These are phyloP conservation scores for Corynespora cassiicola DNA, from an alignment of 2,329 filamentous ascomycete species.

Conservation along the genomic window DNA sequence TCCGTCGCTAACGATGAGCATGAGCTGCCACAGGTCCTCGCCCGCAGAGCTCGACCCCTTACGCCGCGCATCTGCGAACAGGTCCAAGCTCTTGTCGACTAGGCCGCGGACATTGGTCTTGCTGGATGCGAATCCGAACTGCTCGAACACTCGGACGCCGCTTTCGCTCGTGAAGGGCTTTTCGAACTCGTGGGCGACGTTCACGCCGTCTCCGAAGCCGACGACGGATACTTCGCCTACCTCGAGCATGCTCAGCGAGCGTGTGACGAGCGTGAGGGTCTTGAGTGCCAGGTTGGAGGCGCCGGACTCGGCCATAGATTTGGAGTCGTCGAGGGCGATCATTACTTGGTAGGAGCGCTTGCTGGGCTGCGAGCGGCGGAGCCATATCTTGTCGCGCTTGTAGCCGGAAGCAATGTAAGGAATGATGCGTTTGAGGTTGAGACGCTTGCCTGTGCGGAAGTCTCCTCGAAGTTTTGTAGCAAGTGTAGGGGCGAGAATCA, in stretches of 20 bases:
- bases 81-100: constrained; percentile 76
- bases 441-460: constrained; percentile 95
- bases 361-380: constrained; percentile 87
- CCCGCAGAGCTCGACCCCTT: constrained; percentile 57
- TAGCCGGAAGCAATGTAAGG: constrained; percentile 98
- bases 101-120: constrained; percentile 85
- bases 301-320: constrained; percentile 85
- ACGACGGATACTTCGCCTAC: constrained; percentile 91
- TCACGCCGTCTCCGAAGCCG: constrained; percentile 84
- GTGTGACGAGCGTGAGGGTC: constrained; percentile 89
- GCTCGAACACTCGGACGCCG: constrained; percentile 81
- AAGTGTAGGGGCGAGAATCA: constrained; percentile 93
- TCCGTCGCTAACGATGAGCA: constrained; percentile 91
- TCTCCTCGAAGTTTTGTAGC: constrained; percentile 96
- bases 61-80: constrained; percentile 79
- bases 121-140: constrained; percentile 84
- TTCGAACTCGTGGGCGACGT: constrained; percentile 85
- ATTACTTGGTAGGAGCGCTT: constrained; percentile 98
- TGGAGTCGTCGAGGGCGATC: constrained; percentile 94
- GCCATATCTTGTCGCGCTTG: constrained; percentile 99
- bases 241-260: constrained; percentile 89
- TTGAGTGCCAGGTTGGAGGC: constrained; percentile 86
- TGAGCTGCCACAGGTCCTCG: constrained; percentile 90
- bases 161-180: constrained; percentile 81
- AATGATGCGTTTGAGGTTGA: constrained; percentile 99